Conservation (phyloP, 2,329 filamentous ascomycete genomes). For the Talaromyces sp. region DNA sequence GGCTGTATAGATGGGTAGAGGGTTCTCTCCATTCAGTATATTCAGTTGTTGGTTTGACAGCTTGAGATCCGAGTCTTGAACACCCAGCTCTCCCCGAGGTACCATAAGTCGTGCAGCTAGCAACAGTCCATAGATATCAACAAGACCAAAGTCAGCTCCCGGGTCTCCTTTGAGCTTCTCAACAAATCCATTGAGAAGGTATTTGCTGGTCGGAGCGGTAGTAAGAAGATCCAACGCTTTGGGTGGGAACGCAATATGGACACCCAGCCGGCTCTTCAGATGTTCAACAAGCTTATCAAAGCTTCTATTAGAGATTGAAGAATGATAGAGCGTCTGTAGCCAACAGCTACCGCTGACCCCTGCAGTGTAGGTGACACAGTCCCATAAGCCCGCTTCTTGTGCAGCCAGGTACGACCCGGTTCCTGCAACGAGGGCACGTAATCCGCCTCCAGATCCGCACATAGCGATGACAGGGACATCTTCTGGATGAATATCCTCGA, state of each 20-base stretch:
- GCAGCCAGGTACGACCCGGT: slow-evolving; percentile 84
- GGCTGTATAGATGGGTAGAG: slow-evolving; percentile 91
- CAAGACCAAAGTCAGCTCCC: slow-evolving; percentile 80
- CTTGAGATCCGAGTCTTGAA: slow-evolving; percentile 81
- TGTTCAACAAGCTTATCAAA: slow-evolving; percentile 76
- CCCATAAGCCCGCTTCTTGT: slow-evolving; percentile 84
- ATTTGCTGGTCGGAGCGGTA: slow-evolving; percentile 91
- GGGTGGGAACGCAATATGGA: slow-evolving; percentile 92
- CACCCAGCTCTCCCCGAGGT: slow-evolving; percentile 77
- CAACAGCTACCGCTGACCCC: slow-evolving; percentile 96
- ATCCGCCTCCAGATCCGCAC: slow-evolving; percentile 88
- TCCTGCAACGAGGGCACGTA: slow-evolving; percentile 87
- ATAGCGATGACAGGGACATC: slow-evolving; percentile 93
- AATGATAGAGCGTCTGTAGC: slow-evolving; percentile 86
- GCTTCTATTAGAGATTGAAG: slow-evolving; percentile 70
- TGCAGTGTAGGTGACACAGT: slow-evolving; percentile 92
- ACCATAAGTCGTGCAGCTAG: slow-evolving; percentile 83
- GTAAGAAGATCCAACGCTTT: slow-evolving; percentile 78
- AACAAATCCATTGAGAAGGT: slow-evolving; percentile 81
- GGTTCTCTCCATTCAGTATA: slow-evolving; percentile 75
- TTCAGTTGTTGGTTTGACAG: slow-evolving; percentile 82
- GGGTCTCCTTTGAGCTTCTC: slow-evolving; percentile 88
- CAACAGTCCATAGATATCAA: slow-evolving; percentile 88
- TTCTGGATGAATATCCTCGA: slow-evolving; percentile 82
- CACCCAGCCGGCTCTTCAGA: slow-evolving; percentile 77